Evolutionary conservation across 176 grass and related monocot species (phyloP).

Genomic region (Musa beccarii): DNA sequence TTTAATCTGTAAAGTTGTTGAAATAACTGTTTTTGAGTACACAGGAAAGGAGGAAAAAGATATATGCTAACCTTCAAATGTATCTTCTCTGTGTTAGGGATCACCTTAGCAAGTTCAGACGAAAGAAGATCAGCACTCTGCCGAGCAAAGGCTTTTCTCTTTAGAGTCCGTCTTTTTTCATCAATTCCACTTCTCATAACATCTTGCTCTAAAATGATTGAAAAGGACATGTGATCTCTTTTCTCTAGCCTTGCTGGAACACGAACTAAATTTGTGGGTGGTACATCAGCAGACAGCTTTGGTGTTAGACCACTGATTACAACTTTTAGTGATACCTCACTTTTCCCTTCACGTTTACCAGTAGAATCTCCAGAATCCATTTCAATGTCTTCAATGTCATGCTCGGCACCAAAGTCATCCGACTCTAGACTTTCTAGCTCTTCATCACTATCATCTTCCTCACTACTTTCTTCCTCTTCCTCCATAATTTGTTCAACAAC

Average conservation of each 20-base stretch:
- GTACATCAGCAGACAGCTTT: slow-evolving; percentile 31
- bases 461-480: slow-evolving; percentile 33
- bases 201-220: slow-evolving; percentile 57
- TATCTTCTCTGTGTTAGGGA: slow-evolving; percentile 46
- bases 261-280: slow-evolving; percentile 34
- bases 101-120: slow-evolving; percentile 62
- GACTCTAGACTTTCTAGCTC: slow-evolving; percentile 48
- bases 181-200: slow-evolving; percentile 28
- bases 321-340: slow-evolving; percentile 37
- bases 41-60: slow-evolving; percentile 20
- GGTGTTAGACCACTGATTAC: slow-evolving; percentile 38
- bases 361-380: slow-evolving; percentile 39
- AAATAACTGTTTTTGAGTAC: not conserved
- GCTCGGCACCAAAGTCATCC: slow-evolving; percentile 43
- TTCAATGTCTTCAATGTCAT: slow-evolving; percentile 56
- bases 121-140: slow-evolving; percentile 49
- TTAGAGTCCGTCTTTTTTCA: slow-evolving; percentile 26
- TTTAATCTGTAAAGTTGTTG: not conserved
- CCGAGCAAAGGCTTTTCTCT: slow-evolving; percentile 31
- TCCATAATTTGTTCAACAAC: slow-evolving; percentile 84
- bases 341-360: slow-evolving; percentile 38
- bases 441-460: slow-evolving; percentile 35
- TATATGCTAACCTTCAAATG: slow-evolving; percentile 41
- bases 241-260: slow-evolving; percentile 80
- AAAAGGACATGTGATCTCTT: slow-evolving; percentile 59